Evolutionary conservation across 495 filamentous ascomycete genomes (phyloP).

Genomic region (Margaritispora aquatica): DNA sequence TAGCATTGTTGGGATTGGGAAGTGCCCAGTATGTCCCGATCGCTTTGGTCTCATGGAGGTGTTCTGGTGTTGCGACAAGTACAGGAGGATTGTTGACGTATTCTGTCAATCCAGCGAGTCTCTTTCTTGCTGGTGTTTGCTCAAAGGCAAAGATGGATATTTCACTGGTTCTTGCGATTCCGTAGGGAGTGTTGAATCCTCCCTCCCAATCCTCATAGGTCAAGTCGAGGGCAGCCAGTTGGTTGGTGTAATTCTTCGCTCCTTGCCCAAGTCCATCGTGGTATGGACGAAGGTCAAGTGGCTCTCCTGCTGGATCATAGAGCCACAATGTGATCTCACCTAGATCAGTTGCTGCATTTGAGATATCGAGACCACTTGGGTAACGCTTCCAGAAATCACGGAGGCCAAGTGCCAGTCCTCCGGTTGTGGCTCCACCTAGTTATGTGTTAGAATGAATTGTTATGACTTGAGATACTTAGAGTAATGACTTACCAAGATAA

Average conservation of each 20-base stretch:
- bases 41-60: constrained; percentile 36
- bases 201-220: constrained; percentile 48
- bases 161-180: constrained; percentile 41
- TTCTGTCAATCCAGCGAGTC: constrained; percentile 26
- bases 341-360: constrained; percentile 29
- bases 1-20: constrained; percentile 2
- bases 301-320: constrained; percentile 40
- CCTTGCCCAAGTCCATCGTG: constrained; percentile 39
- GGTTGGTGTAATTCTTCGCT: constrained; percentile 34
- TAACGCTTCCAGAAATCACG: constrained; percentile 47
- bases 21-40: constrained; percentile 37
- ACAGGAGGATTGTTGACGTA: constrained; percentile 33
- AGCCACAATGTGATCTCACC: constrained; percentile 42
- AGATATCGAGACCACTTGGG: constrained; percentile 40
- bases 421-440: constrained; percentile 29
- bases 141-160: constrained; percentile 37
- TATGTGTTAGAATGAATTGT: neutral
- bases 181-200: constrained; percentile 39
- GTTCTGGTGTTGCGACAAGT: constrained; percentile 30
- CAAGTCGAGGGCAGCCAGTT: constrained; percentile 44
- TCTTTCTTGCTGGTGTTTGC: constrained; percentile 31
- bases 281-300: constrained; percentile 41
- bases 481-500: constrained; percentile 32
- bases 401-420: constrained; percentile 41
- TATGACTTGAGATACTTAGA: neutral